Evolutionary conservation across 2,329 filamentous ascomycete genomes (phyloP).

Genomic region (Chrysoporthe puriensis): DNA sequence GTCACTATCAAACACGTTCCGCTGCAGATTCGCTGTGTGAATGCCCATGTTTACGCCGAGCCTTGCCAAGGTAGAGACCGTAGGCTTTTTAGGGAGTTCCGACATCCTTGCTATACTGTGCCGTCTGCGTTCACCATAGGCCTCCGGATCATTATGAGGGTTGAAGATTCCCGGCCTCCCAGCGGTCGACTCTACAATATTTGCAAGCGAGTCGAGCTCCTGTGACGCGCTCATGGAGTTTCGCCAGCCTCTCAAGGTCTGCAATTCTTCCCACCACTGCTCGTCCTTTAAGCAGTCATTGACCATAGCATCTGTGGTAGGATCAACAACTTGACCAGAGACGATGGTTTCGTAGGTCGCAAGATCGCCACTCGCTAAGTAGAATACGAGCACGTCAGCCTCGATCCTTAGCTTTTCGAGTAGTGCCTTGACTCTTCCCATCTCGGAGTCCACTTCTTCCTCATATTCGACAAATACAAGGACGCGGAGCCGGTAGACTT

Average conservation of each 20-base stretch:
- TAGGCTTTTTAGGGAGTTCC: slow-evolving; percentile 65
- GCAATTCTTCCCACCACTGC: slow-evolving; percentile 82
- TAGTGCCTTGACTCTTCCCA: slow-evolving; percentile 70
- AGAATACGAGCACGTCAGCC: slow-evolving; percentile 79
- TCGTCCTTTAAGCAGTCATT: slow-evolving; percentile 70
- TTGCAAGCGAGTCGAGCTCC: slow-evolving; percentile 47
- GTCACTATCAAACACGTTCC: slow-evolving; percentile 57
- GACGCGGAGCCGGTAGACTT: slow-evolving; percentile 72
- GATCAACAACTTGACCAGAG: slow-evolving; percentile 64
- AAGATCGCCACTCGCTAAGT: slow-evolving; percentile 74
- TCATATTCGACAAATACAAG: slow-evolving; percentile 91
- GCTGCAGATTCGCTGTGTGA: slow-evolving; percentile 72
- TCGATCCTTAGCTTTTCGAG: slow-evolving; percentile 82
- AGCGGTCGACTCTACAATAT: slow-evolving; percentile 49
- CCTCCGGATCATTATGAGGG: slow-evolving; percentile 40
- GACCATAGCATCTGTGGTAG: slow-evolving; percentile 63
- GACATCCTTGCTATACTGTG: slow-evolving; percentile 62
- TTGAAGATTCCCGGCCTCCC: slow-evolving; percentile 49
- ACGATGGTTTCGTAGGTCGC: slow-evolving; percentile 78
- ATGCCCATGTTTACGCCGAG: slow-evolving; percentile 72
- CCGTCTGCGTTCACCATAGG: slow-evolving; percentile 39
- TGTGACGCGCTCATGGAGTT: slow-evolving; percentile 46
- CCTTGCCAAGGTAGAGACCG: slow-evolving; percentile 53
- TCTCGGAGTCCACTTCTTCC: slow-evolving; percentile 79
- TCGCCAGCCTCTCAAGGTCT: slow-evolving; percentile 52